Evolutionary conservation across 768 basidiomycete genomes (phyloP).

Genomic region (Leccinum variicolor): DNA sequence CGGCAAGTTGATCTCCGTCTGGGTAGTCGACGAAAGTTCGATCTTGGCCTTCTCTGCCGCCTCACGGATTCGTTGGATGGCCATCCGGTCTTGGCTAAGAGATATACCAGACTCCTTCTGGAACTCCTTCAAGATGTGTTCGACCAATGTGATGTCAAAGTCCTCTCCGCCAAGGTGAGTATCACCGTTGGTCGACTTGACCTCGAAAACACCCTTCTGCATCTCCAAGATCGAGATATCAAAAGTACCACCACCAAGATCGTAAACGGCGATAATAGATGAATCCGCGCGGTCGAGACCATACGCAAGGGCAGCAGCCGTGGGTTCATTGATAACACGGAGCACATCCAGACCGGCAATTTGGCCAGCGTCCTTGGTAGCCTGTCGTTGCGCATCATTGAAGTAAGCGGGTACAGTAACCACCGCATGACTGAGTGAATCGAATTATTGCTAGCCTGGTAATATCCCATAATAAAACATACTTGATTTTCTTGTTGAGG

Average conservation of each 20-base stretch:
- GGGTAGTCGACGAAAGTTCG: constrained; percentile 89
- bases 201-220: constrained; percentile 99
- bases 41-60: constrained; percentile 99
- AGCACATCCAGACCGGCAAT: constrained; percentile 97
- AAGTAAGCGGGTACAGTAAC: constrained; percentile 98
- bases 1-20: constrained; percentile 96
- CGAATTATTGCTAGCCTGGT: not conserved
- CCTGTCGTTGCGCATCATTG: constrained; percentile 99
- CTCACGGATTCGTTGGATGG: constrained; percentile 98
- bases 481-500: constrained; percentile 92
- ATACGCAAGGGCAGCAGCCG: constrained; percentile 96
- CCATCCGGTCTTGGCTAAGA: constrained; percentile 86
- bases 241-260: constrained; percentile 97
- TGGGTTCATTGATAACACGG: constrained; percentile 98
- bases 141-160: constrained; percentile 88
- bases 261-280: constrained; percentile 95
- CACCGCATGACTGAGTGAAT: constrained; percentile 64
- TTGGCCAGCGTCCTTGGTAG: constrained; percentile 96
- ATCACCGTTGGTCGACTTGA: constrained; percentile 99
- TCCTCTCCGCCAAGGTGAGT: constrained; percentile 98
- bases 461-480: constrained; percentile 32
- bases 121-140: constrained; percentile 86
- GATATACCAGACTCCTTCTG: constrained; percentile 88
- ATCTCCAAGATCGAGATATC: constrained; percentile 99
- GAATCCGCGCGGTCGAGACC: constrained; percentile 83